Conservation (phyloP, 331 rosid species). For the Dryas integrifolia region DNA sequence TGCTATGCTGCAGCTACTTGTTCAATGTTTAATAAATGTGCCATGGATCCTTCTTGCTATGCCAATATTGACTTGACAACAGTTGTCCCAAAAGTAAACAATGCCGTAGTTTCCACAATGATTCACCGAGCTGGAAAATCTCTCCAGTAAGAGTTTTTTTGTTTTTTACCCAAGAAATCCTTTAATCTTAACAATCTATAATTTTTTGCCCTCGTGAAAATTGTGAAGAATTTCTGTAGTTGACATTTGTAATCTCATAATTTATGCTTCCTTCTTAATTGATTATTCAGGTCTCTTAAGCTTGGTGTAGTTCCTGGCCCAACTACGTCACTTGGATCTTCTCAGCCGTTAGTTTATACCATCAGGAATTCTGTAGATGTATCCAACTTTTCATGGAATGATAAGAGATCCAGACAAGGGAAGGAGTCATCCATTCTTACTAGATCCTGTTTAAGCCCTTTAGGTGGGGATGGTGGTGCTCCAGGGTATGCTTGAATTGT, state of each 20-base stretch:
- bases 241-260: not conserved
- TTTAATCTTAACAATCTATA: not conserved
- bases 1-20: conserved; percentile 88
- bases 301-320: conserved; percentile 86
- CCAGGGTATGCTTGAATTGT: conserved; percentile 66
- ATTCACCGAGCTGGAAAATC: conserved; percentile 88
- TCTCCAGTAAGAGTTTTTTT: conserved; percentile 53
- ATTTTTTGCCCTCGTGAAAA: not conserved
- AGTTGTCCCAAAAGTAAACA: conserved; percentile 82
- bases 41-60: conserved; percentile 87
- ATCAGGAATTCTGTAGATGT: conserved; percentile 72
- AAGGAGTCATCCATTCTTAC: conserved; percentile 86
- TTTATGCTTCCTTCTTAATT: conserved; percentile 20
- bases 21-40: conserved; percentile 83
- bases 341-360: conserved; percentile 69
- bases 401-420: conserved; percentile 96
- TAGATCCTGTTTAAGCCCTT: conserved; percentile 89
- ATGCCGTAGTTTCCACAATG: conserved; percentile 93
- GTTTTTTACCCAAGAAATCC: not conserved
- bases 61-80: conserved; percentile 77
- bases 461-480: conserved; percentile 60
- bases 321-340: conserved; percentile 55
- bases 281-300: conserved; percentile 77
- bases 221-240: not conserved
- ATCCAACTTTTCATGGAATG: conserved; percentile 83